A percentile compares a stretch with the other conserved stretches of the same genome.
Conservation (phyloP, 1,284 basidiomycete species). For the Sanghuangporus sanghuang region DNA sequence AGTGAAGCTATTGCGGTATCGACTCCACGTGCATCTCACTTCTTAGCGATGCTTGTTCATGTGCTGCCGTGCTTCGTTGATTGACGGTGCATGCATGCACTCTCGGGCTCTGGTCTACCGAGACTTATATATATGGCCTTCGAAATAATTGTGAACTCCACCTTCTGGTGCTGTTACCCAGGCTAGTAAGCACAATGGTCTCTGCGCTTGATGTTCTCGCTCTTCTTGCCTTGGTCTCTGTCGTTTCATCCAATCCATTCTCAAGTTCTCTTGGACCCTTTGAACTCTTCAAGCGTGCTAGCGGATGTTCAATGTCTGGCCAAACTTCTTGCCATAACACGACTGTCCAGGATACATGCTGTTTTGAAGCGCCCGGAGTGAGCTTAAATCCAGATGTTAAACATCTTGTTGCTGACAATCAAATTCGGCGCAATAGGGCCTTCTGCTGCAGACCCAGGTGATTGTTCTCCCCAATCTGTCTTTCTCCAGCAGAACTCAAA, state of each 20-base stretch:
- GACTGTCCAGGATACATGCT: slow-evolving; percentile 38
- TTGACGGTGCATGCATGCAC: background rate
- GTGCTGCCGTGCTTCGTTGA: background rate
- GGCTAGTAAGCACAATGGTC: background rate
- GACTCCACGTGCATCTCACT: background rate
- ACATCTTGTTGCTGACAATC: background rate
- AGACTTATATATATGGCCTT: background rate
- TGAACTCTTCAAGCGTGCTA: slow-evolving; percentile 29
- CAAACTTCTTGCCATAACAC: slow-evolving; percentile 43
- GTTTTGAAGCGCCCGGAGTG: slow-evolving; percentile 48
- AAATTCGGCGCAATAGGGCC: slow-evolving; percentile 37
- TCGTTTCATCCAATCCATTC: slow-evolving; percentile 18
- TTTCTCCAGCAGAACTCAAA: slow-evolving; percentile 1
- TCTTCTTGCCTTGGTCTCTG: slow-evolving; percentile 19
- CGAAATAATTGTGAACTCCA: background rate
- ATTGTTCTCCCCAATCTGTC: background rate
- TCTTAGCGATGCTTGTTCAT: background rate
- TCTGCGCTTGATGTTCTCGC: slow-evolving; percentile 1
- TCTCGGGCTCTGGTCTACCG: background rate
- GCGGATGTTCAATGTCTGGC: slow-evolving; percentile 38
- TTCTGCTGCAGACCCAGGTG: slow-evolving; percentile 61
- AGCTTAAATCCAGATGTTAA: slow-evolving; percentile 19
- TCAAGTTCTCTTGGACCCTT: slow-evolving; percentile 20
- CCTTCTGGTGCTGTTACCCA: background rate
- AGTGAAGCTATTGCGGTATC: background rate